A percentile compares a stretch with the other conserved stretches of the same genome.
phyloP scores from a whole-genome alignment of 148 eudicot genomes.

The Dianthus caryophyllus region DNA sequence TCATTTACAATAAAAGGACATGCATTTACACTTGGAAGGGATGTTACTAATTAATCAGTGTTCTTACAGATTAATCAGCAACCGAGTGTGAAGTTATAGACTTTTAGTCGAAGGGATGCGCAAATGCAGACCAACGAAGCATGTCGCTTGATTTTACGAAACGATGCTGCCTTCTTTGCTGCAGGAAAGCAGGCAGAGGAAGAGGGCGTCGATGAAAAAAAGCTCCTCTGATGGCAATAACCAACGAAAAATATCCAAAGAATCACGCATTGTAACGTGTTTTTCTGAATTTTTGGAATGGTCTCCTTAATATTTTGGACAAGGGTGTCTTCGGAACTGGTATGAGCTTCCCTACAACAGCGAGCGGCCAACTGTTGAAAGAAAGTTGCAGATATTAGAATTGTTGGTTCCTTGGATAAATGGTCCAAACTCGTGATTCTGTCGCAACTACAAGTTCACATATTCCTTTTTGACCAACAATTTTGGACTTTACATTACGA shows the following conservation, averaged over 20 bases:
- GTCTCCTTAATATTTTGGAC: slow-evolving; percentile 49
- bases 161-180: slow-evolving; percentile 5
- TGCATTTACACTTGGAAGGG: slow-evolving; percentile 22
- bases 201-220: slow-evolving; percentile 17
- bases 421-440: background rate
- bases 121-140: slow-evolving; percentile 3
- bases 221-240: background rate
- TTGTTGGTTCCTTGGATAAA: background rate
- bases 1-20: background rate
- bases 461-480: no score
- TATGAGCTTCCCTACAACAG: slow-evolving; percentile 60
- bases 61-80: slow-evolving; percentile 19
- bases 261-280: slow-evolving; percentile 29
- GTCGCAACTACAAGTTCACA: no score
- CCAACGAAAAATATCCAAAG: background rate
- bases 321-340: slow-evolving; percentile 86
- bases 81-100: slow-evolving; percentile 7
- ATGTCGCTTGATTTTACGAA: slow-evolving; percentile 13
- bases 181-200: slow-evolving; percentile 19
- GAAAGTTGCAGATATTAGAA: background rate
- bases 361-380: slow-evolving; percentile 84
- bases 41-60: slow-evolving; percentile 7
- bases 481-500: no score
- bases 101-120: slow-evolving; percentile 2
- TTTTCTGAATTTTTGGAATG: slow-evolving; percentile 46